phyloP scores from a whole-genome alignment of 768 basidiomycete species.

The Calocera cornea region DNA sequence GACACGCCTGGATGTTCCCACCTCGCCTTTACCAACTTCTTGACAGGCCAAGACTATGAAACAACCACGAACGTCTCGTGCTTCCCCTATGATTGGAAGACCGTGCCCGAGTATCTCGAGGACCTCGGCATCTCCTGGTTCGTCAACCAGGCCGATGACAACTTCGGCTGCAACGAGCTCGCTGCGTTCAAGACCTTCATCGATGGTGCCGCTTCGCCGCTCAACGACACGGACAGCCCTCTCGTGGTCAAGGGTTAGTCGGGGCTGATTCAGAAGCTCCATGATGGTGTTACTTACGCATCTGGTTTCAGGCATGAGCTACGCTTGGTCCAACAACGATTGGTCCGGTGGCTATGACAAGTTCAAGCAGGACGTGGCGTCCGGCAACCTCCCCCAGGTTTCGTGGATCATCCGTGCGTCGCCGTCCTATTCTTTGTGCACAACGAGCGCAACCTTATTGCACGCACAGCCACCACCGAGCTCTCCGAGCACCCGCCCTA shows the following conservation, averaged over 20 bases:
- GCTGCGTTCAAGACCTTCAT: not conserved
- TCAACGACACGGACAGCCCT: not conserved
- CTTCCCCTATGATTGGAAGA: slow-evolving; percentile 8
- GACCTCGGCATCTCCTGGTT: not conserved
- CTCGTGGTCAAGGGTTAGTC: not conserved
- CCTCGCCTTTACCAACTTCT: not conserved
- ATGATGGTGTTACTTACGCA: not conserved
- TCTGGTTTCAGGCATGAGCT: not conserved
- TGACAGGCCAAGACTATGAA: not conserved
- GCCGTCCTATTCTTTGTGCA: not conserved
- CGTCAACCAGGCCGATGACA: not conserved
- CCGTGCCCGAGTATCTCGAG: not conserved
- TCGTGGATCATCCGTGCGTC: slow-evolving; percentile 9
- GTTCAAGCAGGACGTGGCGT: slow-evolving; percentile 8
- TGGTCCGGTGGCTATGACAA: slow-evolving; percentile 2
- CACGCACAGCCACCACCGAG: not conserved
- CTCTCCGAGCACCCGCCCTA: slow-evolving; percentile 13
- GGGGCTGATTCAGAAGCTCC: not conserved
- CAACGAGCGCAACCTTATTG: not conserved
- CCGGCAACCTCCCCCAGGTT: slow-evolving; percentile 10
- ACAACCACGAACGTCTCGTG: slow-evolving; percentile 8
- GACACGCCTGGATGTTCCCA: slow-evolving; percentile 2
- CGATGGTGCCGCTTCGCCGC: not conserved
- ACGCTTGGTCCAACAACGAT: not conserved
- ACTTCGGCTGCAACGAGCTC: not conserved